phyloP scores from a whole-genome alignment of 2,329 filamentous ascomycete species.

The Colletotrichum australisinense region DNA sequence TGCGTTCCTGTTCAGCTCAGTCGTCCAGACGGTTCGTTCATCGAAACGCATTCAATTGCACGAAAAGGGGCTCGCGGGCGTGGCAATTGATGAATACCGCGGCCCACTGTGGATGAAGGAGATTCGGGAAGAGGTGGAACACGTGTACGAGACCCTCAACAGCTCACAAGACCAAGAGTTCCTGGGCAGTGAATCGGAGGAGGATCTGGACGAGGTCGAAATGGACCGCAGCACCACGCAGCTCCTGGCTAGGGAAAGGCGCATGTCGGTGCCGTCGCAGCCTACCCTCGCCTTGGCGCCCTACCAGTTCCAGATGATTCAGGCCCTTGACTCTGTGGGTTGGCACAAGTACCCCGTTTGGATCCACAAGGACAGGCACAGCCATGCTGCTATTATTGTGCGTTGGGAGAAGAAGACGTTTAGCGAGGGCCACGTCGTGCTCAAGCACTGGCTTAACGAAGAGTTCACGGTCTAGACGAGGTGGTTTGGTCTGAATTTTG shows the following conservation, averaged over 20 bases:
- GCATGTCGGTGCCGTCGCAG: conserved; percentile 58
- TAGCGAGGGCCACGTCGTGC: conserved; percentile 80
- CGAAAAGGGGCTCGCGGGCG: conserved; percentile 75
- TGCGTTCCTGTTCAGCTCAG: conserved; percentile 80
- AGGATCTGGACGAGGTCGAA: conserved; percentile 53
- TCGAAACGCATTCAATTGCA: conserved; percentile 80
- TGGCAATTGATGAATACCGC: conserved; percentile 77
- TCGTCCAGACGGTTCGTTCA: conserved; percentile 81
- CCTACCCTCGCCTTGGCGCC: conserved; percentile 83
- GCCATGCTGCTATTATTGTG: conserved; percentile 91
- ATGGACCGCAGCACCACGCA: conserved; percentile 51
- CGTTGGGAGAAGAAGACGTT: conserved; percentile 75
- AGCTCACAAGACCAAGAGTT: conserved; percentile 78
- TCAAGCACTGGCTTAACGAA: conserved; percentile 83
- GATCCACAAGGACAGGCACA: conserved; percentile 82
- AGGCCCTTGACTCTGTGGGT: conserved; percentile 74
- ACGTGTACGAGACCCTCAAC: conserved; percentile 80
- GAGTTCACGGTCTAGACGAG: conserved; percentile 72
- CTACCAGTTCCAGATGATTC: conserved; percentile 87
- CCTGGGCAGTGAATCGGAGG: conserved; percentile 66
- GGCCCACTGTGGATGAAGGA: conserved; percentile 78
- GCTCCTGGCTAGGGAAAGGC: conserved; percentile 54
- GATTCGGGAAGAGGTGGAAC: conserved; percentile 80
- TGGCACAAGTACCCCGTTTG: conserved; percentile 77
- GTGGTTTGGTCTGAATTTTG: not conserved